Percentiles rank a stretch among this genome's conserved stretches.
Conservation (phyloP, 2,329 filamentous ascomycete genomes). For the Alternaria conjuncta region DNA sequence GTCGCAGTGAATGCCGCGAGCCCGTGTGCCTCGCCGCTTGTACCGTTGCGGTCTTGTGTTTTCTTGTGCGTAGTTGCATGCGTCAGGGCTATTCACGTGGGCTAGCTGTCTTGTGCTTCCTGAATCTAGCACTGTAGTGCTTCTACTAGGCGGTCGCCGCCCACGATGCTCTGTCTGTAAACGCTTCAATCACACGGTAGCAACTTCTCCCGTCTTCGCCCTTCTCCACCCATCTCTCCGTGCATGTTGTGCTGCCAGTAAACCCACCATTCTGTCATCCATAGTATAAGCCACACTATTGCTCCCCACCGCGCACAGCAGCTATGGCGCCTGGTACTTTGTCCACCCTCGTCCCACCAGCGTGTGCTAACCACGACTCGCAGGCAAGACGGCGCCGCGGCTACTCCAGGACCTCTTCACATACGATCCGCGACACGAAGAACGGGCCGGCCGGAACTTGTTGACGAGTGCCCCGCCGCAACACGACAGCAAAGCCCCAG, state of each 20-base stretch:
- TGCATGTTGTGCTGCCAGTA: slow-evolving; percentile 5
- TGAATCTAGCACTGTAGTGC: slow-evolving; percentile 4
- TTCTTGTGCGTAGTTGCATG: background rate
- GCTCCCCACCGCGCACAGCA: slow-evolving; percentile 5
- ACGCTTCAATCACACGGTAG: slow-evolving; percentile 19
- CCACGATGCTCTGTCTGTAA: slow-evolving; percentile 19
- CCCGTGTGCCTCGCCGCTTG: background rate
- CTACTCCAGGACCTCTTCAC: slow-evolving; percentile 59
- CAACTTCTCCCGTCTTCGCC: slow-evolving; percentile 11
- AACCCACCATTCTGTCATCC: background rate
- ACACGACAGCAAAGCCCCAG: slow-evolving; percentile 50
- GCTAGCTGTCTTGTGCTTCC: background rate
- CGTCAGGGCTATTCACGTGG: background rate
- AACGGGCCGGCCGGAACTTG: slow-evolving; percentile 58
- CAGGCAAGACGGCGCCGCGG: slow-evolving; percentile 58
- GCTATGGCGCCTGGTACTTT: slow-evolving; percentile 33
- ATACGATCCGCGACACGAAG: slow-evolving; percentile 59
- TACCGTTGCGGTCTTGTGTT: background rate
- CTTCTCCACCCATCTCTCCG: slow-evolving; percentile 6
- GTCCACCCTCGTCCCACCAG: background rate
- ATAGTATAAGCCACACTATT: slow-evolving; percentile 1
- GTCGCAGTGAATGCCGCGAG: background rate
- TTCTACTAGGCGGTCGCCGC: slow-evolving; percentile 20
- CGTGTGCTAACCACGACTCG: slow-evolving; percentile 30
- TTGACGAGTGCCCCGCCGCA: slow-evolving; percentile 64